Base-by-base conservation (phyloP, 768 basidiomycete species). In the Lactarius hatsudake region DNA sequence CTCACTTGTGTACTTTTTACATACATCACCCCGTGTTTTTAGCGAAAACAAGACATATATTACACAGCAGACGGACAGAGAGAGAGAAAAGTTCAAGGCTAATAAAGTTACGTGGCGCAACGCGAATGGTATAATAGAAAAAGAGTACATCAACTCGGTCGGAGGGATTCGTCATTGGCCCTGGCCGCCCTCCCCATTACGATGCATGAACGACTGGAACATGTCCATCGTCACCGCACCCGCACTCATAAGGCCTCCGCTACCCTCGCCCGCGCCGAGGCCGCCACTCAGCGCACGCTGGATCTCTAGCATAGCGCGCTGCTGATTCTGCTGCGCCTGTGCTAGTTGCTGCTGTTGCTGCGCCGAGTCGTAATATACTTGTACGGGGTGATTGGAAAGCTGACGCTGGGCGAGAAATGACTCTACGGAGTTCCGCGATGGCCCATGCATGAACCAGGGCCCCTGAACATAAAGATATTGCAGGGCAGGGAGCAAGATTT, bases 191-290 rank as follows among this genome's bases (percentile, higher is more conserved):
- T 65, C 65, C 42, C 63, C 69, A 32, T 36, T 69, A 5, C 70
- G 68, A 23, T 69, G 62, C 62, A 71, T 28, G n/a, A 66, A 71
- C 28, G 68, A 68, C 28, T 70, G 68, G 6, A 59, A 51, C 70
- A 69, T 66, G 23, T 62, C 70, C 42, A 40, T 10, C 42, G 71
- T 63, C 32, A 70, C 64, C 23, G 28, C 45, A 9, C 60, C 59
- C 17, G 64, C 66, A 13, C 51, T 20, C n/a, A 36, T 62, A 45
- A 20, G 23, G 2, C 63, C 57, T 8, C 60, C 54, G 5, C 42
- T 32, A n/a, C 32, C 42, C 12, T 17, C 63, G 20, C 63, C 63
- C 0, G 60, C 63, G 20, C 61, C 63, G 30, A 66, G 57, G n/a
- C 68, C 65, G 17, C 61, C 69, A 61, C 57, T 10, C 6, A 68